These are phyloP conservation scores for Blastobotrys niveus DNA, from an alignment of 1,139 yeast species.

Conservation along the genomic window DNA sequence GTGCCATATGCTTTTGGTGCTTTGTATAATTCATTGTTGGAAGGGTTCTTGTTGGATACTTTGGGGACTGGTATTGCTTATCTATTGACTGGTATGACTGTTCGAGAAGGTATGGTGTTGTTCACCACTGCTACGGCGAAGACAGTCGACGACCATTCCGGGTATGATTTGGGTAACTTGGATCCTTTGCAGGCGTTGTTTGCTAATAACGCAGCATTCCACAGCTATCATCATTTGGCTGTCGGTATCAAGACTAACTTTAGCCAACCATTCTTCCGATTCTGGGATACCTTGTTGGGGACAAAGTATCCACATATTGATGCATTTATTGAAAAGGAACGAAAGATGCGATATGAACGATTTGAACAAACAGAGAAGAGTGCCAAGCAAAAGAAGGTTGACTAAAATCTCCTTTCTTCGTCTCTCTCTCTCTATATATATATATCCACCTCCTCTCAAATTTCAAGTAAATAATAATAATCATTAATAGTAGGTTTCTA, in stretches of 20 bases:
- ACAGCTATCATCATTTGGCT: slow-evolving; percentile 94
- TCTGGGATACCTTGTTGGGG: slow-evolving; percentile 74
- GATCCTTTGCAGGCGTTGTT: slow-evolving; percentile 84
- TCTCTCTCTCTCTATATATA: background rate
- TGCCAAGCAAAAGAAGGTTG: background rate
- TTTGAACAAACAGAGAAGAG: slow-evolving; percentile 13
- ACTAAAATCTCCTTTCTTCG: background rate
- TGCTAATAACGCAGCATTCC: slow-evolving; percentile 94
- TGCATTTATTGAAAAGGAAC: slow-evolving; percentile 33
- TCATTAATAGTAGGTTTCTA: background rate
- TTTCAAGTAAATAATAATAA: slow-evolving; percentile 1
- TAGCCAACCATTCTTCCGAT: slow-evolving; percentile 93
- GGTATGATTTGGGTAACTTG: slow-evolving; percentile 82
- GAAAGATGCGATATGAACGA: slow-evolving; percentile 28
- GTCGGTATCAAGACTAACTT: slow-evolving; percentile 93
- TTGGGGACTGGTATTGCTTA: slow-evolving; percentile 85
- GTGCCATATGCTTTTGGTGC: slow-evolving; percentile 98
- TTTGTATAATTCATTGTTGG: slow-evolving; percentile 85
- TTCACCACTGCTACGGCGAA: slow-evolving; percentile 88
- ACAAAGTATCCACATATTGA: slow-evolving; percentile 59
- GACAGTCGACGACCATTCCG: slow-evolving; percentile 98
- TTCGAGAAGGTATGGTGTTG: slow-evolving; percentile 68
- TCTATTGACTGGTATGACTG: slow-evolving; percentile 54
- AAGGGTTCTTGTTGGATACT: slow-evolving; percentile 89
- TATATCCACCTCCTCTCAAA: background rate